phyloP scores from a whole-genome alignment of 805 yeast species.

The Candida maesae region DNA sequence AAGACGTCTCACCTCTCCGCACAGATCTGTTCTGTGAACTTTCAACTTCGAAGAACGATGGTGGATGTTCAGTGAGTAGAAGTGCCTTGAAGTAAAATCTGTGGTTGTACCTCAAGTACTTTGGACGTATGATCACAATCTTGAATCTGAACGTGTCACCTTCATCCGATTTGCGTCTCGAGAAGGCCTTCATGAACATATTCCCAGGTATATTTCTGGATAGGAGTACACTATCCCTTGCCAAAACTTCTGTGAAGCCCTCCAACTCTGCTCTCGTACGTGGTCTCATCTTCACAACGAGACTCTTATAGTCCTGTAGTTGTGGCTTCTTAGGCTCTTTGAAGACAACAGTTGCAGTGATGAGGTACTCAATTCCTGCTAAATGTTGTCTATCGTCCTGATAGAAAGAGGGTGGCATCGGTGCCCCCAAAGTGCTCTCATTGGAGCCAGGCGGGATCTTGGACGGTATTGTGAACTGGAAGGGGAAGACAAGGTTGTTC shows the following conservation, averaged over 20 bases:
- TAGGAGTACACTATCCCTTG: constrained; percentile 1
- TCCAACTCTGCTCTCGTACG: constrained; percentile 1
- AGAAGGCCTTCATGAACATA: constrained; percentile 4
- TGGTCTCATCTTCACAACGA: background rate
- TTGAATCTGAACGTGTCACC: constrained; percentile 1
- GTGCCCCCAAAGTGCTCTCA: background rate
- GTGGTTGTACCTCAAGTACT: constrained; percentile 5
- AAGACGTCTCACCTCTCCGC: constrained; percentile 2
- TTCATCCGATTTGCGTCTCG: constrained; percentile 1
- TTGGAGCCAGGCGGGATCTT: background rate
- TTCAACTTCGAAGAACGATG: constrained; percentile 1
- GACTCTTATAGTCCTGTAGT: background rate
- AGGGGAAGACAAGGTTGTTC: background rate
- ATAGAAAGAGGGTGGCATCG: background rate
- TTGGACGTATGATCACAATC: constrained; percentile 4
- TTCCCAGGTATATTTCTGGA: background rate
- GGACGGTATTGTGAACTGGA: background rate
- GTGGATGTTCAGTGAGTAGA: constrained; percentile 6
- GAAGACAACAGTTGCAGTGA: background rate
- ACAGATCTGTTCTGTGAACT: background rate
- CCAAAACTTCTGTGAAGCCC: constrained; percentile 2
- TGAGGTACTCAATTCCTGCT: background rate
- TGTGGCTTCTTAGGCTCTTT: background rate
- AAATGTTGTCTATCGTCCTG: background rate
- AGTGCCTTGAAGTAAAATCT: constrained; percentile 7